Conservation (phyloP, 148 eudicot species). For the Cornus florida region DNA sequence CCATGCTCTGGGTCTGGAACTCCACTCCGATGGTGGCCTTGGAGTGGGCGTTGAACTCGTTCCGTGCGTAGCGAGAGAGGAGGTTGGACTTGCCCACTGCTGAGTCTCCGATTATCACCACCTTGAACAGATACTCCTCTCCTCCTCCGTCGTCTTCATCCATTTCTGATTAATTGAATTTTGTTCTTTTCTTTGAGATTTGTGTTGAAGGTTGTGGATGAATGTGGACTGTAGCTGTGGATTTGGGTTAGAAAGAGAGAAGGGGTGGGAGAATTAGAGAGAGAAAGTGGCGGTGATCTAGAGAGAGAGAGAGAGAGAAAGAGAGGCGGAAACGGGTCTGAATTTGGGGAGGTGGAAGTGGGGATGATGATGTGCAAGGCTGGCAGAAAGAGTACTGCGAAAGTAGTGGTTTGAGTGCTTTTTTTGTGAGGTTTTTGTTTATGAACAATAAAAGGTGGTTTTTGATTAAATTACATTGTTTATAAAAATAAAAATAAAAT, state of each 20-base stretch:
- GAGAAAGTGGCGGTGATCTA: neutral
- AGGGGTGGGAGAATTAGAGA: neutral
- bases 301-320: neutral
- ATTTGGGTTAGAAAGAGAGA: neutral
- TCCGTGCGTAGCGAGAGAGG: neutral
- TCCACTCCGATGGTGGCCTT: neutral
- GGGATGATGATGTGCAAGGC: neutral
- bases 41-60: neutral
- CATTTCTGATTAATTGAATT: neutral
- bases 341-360: neutral
- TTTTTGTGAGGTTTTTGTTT: neutral
- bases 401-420: neutral
- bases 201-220: neutral
- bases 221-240: neutral
- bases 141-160: neutral
- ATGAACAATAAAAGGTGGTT: no score
- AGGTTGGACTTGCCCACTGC: neutral
- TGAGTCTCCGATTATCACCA: neutral
- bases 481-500: no score
- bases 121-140: neutral
- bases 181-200: no score
- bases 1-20: conserved; percentile 3
- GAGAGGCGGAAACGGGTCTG: neutral
- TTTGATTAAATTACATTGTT: no score
- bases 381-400: neutral